phyloP scores from a whole-genome alignment of 331 rosid species.

The Quercus lobata region DNA sequence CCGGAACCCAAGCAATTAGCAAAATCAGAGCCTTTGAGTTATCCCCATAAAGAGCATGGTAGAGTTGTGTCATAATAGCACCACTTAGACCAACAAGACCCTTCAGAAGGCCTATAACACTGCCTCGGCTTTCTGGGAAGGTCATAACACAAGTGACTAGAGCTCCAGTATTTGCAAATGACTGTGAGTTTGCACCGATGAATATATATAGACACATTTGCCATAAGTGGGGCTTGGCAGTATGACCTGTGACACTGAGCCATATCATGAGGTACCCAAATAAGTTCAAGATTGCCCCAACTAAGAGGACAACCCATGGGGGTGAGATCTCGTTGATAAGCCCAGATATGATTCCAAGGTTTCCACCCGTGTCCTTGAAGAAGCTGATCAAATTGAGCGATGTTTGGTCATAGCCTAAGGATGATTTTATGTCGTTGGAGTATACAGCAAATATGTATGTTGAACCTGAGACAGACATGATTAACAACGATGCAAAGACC shows the following conservation, averaged over 20 bases:
- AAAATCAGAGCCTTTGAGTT: slow-evolving; percentile 49
- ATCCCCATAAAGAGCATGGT: slow-evolving; percentile 52
- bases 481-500: slow-evolving; percentile 54
- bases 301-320: slow-evolving; percentile 59
- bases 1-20: slow-evolving; percentile 76
- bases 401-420: slow-evolving; percentile 65
- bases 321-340: slow-evolving; percentile 58
- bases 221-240: slow-evolving; percentile 52
- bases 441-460: slow-evolving; percentile 60
- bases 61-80: slow-evolving; percentile 65
- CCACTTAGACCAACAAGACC: slow-evolving; percentile 85
- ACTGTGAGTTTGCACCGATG: slow-evolving; percentile 74
- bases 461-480: slow-evolving; percentile 64
- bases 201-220: slow-evolving; percentile 74
- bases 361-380: slow-evolving; percentile 77
- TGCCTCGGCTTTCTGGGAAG: slow-evolving; percentile 68
- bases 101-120: slow-evolving; percentile 67
- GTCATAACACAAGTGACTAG: slow-evolving; percentile 64
- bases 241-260: slow-evolving; percentile 46
- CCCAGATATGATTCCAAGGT: slow-evolving; percentile 54
- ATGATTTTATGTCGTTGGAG: slow-evolving; percentile 48
- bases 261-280: slow-evolving; percentile 84
- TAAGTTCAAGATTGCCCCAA: slow-evolving; percentile 56
- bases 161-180: slow-evolving; percentile 63
- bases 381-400: slow-evolving; percentile 67